phyloP scores from a whole-genome alignment of 2,329 filamentous ascomycete species.

The Thelonectria blattea region DNA sequence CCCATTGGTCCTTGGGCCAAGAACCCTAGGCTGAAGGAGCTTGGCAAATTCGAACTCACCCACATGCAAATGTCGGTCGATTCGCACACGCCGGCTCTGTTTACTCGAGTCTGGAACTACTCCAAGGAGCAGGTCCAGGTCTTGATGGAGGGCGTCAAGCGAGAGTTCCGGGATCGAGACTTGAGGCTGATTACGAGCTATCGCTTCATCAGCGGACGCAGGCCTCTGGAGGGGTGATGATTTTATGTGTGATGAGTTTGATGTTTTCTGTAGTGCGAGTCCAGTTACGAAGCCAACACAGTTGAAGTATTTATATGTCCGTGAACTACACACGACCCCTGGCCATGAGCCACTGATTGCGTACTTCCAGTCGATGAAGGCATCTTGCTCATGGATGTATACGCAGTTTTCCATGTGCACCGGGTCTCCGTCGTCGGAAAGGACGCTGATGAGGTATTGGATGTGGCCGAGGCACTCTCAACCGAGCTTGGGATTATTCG shows the following conservation, averaged over 20 bases:
- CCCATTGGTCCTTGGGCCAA: conserved; percentile 49
- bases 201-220: conserved; percentile 29
- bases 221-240: conserved; percentile 7
- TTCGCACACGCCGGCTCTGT: conserved; percentile 49
- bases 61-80: conserved; percentile 53
- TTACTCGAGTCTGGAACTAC: conserved; percentile 47
- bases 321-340: too few relatives aligned
- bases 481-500: conserved; percentile 67
- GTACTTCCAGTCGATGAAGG: conserved; percentile 66
- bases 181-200: conserved; percentile 32
- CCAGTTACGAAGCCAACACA: not conserved
- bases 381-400: conserved; percentile 41
- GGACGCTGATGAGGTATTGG: conserved; percentile 49
- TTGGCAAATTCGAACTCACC: conserved; percentile 44
- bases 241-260: not conserved
- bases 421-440: conserved; percentile 56
- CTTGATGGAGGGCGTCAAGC: conserved; percentile 56
- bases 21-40: conserved; percentile 44
- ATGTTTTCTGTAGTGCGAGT: not conserved
- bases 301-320: too few relatives aligned
- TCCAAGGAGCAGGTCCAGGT: conserved; percentile 48
- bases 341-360: too few relatives aligned
- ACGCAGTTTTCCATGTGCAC: conserved; percentile 67
- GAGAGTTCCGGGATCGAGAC: conserved; percentile 45
- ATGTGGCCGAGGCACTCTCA: conserved; percentile 72